These are phyloP conservation scores for Boletus eberwhitei DNA, from an alignment of 768 basidiomycete species.

Conservation along the genomic window DNA sequence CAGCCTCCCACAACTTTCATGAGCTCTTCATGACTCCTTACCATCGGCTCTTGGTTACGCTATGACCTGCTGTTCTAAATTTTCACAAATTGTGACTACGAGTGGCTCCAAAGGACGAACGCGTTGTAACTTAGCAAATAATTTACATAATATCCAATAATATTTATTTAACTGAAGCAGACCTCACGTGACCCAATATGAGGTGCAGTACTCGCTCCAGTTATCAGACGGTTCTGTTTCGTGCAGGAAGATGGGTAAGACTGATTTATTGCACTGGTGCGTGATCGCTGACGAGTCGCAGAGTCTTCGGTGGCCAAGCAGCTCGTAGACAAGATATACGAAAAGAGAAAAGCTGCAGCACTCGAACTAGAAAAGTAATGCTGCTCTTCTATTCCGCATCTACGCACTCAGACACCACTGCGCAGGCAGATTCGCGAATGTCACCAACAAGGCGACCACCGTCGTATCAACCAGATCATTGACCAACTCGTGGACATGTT, in stretches of 20 bases:
- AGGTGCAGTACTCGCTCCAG: neutral
- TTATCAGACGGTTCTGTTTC: neutral
- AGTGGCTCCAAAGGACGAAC: too few relatives aligned
- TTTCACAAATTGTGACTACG: too few relatives aligned
- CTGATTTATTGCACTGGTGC: neutral
- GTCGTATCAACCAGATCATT: conserved; percentile 81
- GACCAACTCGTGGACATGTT: conserved; percentile 96
- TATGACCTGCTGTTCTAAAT: too few relatives aligned
- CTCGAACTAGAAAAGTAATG: conserved; percentile 90
- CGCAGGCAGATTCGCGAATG: conserved; percentile 82
- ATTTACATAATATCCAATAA: neutral
- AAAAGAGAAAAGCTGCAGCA: conserved; percentile 93
- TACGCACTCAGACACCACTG: conserved; percentile 12
- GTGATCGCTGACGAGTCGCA: conserved; percentile 25
- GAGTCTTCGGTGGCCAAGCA: conserved; percentile 76
- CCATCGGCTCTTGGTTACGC: too few relatives aligned
- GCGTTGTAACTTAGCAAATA: too few relatives aligned
- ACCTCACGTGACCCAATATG: conserved; percentile 8
- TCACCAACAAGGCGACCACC: conserved; percentile 74
- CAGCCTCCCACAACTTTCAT: too few relatives aligned
- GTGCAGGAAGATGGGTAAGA: conserved; percentile 19
- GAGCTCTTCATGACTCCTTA: too few relatives aligned
- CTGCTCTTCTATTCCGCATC: neutral
- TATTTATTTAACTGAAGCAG: neutral
- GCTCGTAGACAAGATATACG: conserved; percentile 90